phyloP scores from a whole-genome alignment of 164 flowering plant genomes.

The Piper betle region DNA sequence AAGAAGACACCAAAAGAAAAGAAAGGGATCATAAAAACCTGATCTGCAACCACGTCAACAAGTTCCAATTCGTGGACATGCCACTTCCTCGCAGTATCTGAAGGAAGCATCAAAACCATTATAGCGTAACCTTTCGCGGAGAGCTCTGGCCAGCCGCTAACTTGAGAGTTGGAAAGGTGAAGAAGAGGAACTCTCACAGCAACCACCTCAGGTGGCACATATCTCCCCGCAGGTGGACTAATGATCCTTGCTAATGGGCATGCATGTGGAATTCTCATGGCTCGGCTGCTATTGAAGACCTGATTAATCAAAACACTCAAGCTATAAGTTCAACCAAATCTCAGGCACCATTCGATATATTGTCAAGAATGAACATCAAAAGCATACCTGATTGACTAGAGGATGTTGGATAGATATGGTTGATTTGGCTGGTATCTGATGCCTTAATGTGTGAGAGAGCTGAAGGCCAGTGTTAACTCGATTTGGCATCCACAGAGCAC shows the following conservation, averaged over 20 bases:
- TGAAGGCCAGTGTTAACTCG: conserved; percentile 28
- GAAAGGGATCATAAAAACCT: conserved; percentile 25
- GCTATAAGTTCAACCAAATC: background rate
- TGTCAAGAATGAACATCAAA: background rate
- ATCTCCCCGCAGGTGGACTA: conserved; percentile 35
- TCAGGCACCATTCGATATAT: background rate
- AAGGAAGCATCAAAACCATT: conserved; percentile 63
- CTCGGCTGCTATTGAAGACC: conserved; percentile 43
- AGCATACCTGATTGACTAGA: conserved; percentile 30
- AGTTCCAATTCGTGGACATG: conserved; percentile 69
- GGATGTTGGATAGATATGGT: conserved; percentile 45
- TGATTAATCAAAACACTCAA: conserved; percentile 5
- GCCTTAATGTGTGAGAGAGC: conserved; percentile 46
- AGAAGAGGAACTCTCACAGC: conserved; percentile 71
- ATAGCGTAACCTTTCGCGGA: conserved; percentile 54
- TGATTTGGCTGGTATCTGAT: conserved; percentile 38
- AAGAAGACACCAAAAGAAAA: background rate
- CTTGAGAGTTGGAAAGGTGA: conserved; percentile 51
- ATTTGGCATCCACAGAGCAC: conserved; percentile 78
- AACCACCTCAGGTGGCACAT: conserved; percentile 55
- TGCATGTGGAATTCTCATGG: conserved; percentile 39
- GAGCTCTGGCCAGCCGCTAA: conserved; percentile 53
- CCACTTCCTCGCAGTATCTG: conserved; percentile 51
- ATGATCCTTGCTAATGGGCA: conserved; percentile 42
- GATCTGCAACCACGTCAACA: conserved; percentile 77